Evolutionary conservation across 345 rosid genomes (phyloP).

Genomic region (Mallotus nudiflorus): DNA sequence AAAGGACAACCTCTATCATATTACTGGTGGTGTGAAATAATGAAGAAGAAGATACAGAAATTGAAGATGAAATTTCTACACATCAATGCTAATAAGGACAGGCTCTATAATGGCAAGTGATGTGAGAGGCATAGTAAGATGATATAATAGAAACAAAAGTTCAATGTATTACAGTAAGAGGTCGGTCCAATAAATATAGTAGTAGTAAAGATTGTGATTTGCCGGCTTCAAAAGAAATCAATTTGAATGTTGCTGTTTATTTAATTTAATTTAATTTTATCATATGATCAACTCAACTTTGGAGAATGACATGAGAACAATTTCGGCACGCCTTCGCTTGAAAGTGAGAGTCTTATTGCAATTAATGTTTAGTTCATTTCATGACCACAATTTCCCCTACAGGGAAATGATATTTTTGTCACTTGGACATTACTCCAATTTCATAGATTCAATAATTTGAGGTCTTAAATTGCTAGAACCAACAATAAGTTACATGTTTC

Average conservation of each 20-base stretch:
- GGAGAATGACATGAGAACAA: neutral
- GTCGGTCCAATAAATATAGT: slow-evolving; percentile 12
- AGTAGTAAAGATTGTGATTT: neutral
- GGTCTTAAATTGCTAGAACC: no score
- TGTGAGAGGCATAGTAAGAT: no score
- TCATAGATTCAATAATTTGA: no score
- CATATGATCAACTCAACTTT: neutral
- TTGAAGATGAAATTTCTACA: no score
- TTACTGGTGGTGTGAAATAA: no score
- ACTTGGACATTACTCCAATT: neutral
- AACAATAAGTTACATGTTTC: no score
- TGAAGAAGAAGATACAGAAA: no score
- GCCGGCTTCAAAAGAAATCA: neutral
- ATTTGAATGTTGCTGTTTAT: neutral
- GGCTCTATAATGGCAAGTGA: no score
- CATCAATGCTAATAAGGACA: no score
- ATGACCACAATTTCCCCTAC: neutral
- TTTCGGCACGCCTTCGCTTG: neutral
- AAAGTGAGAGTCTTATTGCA: neutral
- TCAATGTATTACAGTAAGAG: neutral
- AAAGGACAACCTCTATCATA: no score
- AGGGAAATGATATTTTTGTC: neutral
- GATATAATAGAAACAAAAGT: neutral
- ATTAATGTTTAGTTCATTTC: neutral
- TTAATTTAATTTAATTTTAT: neutral